Base-by-base conservation (phyloP, 345 rosid genomes). In the Hibiscus tridactylites region DNA sequence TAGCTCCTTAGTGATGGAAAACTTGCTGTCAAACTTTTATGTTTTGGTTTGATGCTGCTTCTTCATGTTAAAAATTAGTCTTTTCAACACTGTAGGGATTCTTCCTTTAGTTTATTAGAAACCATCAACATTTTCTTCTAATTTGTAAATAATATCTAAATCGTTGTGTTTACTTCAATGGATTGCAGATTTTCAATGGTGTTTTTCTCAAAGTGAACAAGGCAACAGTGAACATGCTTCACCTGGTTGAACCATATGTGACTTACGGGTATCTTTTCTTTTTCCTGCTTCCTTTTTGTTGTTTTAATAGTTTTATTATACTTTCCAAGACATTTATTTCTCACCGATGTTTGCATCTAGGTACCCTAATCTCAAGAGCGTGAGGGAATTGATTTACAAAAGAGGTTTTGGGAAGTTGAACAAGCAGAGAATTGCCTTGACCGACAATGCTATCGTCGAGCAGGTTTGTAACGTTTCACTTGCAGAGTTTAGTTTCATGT, bases 171-270 rank as follows among this genome's bases (percentile, higher is more conserved):
- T 39, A 33, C 19, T 11, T 24, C 33, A 53, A n/a, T 53, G 24
- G 28, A 26, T 19, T 71, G 13, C 86, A 91, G 98, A 93, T 93
- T 5, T 93, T 93, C 70, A 91, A 91, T 53, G 98, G 98, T 1
- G 98, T 91, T 15, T 91, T 93, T 75, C 85, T 93, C 16, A 93
- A 89, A 76, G 98, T 93, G 17, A 93, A 89, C 88, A 89, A 89
- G 65, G 95, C 98, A n/a, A 91, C 98, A 16, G 56, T 91, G 83
- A 91, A 93, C 70, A 89, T 93, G 98, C 87, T 93, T 54, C 97
- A 86, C 72, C 81, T 93, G 65, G 97, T 93, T 79, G 97, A 89
- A 75, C 97, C 97, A n/a, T 93, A 89, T 79, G 98, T 93, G 68
- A 91, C 98, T 9, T 93, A 81, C 26, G 98, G 98, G 98, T 93